Base-by-base conservation (phyloP, 768 basidiomycete species). In the Rhizopogon vinicolor region DNA sequence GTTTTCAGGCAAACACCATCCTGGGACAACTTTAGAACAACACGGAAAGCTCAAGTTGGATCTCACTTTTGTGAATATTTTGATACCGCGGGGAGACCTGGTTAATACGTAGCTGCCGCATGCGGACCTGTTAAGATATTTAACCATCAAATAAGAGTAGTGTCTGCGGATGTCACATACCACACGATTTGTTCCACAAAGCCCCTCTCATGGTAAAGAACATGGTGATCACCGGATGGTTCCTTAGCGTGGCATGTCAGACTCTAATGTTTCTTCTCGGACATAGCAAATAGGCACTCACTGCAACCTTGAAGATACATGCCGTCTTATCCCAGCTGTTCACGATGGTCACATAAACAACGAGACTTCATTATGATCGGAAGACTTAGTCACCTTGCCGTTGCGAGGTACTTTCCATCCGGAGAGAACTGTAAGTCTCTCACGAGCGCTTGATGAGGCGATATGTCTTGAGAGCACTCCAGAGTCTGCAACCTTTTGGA, bases 141-240 rank as follows among this genome's bases (percentile, higher is more conserved):
- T 62, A 31, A 58, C 60, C 39, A 45, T 43, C 2, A 33, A 39
- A 9, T 51, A 37, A 33, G 29, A 44, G 29, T 13, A 1, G 53
- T 37, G 44, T 41, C 44, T 51, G 37, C 13, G 33, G 5, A 51
- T 9, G 40, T 60, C 9, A 22, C 48, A 14, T 7, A 78, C 78
- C 80, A 82, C 5, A 78, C 79, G 18, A 82, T 81, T 62, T 82
- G 80, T 29, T 76, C 75, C 55, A 80, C 74, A 63, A 83, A 83
- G 33, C 78, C 80, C 44, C 73, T 70, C 28, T 77, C 77, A 54
- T 81, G 81, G 7, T 77, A 76, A 5, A 81, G 72, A 33, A 76
- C 71, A 46, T 80, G 74, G 59, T 80, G 74, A n/a, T 68, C 67
- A n/a, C 69, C 68, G 44, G 77, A 67, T 13, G 68, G 68, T 41